Percentiles rank a stretch among this genome's conserved stretches.
Conservation (phyloP, 192 early-diverging fungal genomes). For the Kickxella alabastrina region DNA sequence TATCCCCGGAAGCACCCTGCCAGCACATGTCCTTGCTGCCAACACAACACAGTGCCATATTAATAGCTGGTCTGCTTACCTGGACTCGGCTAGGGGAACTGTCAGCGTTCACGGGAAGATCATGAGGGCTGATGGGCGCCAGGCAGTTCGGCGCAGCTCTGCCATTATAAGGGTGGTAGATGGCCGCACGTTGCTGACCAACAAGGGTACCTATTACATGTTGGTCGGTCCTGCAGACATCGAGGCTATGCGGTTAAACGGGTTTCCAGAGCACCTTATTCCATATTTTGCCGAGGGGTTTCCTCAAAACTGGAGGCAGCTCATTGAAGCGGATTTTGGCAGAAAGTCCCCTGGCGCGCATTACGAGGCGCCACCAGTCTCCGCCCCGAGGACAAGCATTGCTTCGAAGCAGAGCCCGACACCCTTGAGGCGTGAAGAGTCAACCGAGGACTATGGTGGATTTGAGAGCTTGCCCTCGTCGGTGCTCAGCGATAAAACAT, state of each 20-base stretch:
- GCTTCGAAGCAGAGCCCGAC: background rate
- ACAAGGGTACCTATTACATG: conserved; percentile 21
- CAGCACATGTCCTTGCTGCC: conserved; percentile 16
- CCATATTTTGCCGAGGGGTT: conserved; percentile 30
- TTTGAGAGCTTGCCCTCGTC: background rate
- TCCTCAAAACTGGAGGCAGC: conserved; percentile 25
- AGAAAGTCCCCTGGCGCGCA: background rate
- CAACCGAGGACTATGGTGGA: background rate
- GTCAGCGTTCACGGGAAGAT: conserved; percentile 26
- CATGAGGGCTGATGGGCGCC: conserved; percentile 18
- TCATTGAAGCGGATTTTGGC: conserved; percentile 14
- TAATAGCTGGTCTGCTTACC: conserved; percentile 15
- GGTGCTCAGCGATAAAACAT: background rate
- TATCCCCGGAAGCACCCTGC: conserved; percentile 40
- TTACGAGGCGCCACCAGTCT: background rate
- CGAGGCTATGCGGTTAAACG: conserved; percentile 28
- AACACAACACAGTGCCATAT: conserved; percentile 3
- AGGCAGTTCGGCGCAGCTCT: conserved; percentile 25
- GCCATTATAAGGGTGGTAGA: conserved; percentile 17
- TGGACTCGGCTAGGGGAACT: conserved; percentile 14
- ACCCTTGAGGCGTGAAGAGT: conserved; percentile 2
- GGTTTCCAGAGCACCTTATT: conserved; percentile 27
- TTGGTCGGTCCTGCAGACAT: conserved; percentile 23
- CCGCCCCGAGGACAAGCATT: background rate
- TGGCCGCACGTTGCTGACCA: conserved; percentile 11